Base-by-base conservation (phyloP, 139 green algal species). In the Haematococcus lacustris region DNA sequence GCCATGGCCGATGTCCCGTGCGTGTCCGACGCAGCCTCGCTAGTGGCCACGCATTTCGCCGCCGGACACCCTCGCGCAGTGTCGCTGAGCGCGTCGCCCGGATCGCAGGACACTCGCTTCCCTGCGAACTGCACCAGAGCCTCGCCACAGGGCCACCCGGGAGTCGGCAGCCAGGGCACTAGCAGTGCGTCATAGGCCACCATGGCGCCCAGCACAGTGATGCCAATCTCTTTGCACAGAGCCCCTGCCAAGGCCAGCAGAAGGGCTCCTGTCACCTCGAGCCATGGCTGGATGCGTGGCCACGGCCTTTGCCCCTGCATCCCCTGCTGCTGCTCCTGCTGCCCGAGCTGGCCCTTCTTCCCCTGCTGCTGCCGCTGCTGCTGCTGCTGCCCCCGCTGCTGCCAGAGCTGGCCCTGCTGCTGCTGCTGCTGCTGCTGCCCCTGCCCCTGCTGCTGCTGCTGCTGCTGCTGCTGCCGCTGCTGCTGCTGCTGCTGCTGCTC, bases 141-240 rank as follows among this genome's bases (percentile, higher is more conserved):
- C 53, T 38, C 28, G 23, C 40, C 28, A 3, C 33, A 43, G 33
- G 50, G 62, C 75, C 0, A 34, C 37, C 6, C 4, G 2, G n/a
- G n/a, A n/a, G n/a, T n/a, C n/a, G n/a, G n/a, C n/a, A 83, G n/a
- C n/a, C n/a, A 61, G 1, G 75, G 79, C 0, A 79, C 79, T 23
- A 89, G 38, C 77, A 91, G 39, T 1, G 78, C 30, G 38, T 92
- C 86, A 50, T 87, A 88, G 50, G 81, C 71, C 47, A 87, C 21
- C 83, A 91, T 90, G 30, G 74, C 65, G 30, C 81, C 86, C 13
- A 85, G 74, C 34, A 87, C 72, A 0, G 87, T 93, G 69, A 94
- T 91, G 40, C 90, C 89, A 64, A 91, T 94, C 75, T 95, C 90
- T 73, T 95, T 95, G 28, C 77, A 75, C 6, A 94, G 77, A 6